phyloP scores from a whole-genome alignment of 805 yeast species.

The Cyberlindnera euphorbiae region DNA sequence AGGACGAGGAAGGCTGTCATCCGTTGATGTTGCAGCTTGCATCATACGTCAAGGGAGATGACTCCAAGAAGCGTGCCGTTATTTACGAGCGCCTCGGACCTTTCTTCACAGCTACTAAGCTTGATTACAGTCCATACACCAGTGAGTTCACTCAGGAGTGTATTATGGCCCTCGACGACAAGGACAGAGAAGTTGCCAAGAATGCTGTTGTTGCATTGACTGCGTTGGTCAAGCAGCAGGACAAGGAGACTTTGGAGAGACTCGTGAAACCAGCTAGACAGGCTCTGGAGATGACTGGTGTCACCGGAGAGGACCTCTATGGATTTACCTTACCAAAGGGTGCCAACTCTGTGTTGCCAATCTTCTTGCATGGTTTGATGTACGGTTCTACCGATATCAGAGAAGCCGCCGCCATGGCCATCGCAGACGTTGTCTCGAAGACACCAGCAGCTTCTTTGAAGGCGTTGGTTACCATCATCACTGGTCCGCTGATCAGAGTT shows the following conservation, averaged over 20 bases:
- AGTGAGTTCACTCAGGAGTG: conserved; percentile 71
- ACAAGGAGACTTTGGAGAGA: conserved; percentile 71
- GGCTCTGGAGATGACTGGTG: conserved; percentile 62
- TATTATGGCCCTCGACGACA: conserved; percentile 69
- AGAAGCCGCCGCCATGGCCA: conserved; percentile 82
- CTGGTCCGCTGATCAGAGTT: conserved; percentile 97
- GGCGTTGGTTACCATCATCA: conserved; percentile 86
- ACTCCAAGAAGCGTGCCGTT: conserved; percentile 55
- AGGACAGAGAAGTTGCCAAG: conserved; percentile 54
- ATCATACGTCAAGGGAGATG: conserved; percentile 72
- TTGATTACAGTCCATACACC: conserved; percentile 70
- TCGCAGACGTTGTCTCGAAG: conserved; percentile 79
- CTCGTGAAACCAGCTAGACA: conserved; percentile 78
- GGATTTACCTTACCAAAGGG: conserved; percentile 76
- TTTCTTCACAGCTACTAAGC: conserved; percentile 59
- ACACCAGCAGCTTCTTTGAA: conserved; percentile 80
- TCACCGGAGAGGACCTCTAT: conserved; percentile 57
- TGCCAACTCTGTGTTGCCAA: conserved; percentile 82
- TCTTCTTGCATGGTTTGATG: conserved; percentile 93
- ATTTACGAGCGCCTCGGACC: conserved; percentile 62
- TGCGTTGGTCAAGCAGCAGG: conserved; percentile 62
- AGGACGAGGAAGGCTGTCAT: conserved; percentile 74
- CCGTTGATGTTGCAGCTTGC: conserved; percentile 79
- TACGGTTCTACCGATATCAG: conserved; percentile 82
- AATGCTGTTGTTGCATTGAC: conserved; percentile 62